phyloP scores from a whole-genome alignment of 1,284 basidiomycete genomes.

The Kalmanozyma brasiliensis region DNA sequence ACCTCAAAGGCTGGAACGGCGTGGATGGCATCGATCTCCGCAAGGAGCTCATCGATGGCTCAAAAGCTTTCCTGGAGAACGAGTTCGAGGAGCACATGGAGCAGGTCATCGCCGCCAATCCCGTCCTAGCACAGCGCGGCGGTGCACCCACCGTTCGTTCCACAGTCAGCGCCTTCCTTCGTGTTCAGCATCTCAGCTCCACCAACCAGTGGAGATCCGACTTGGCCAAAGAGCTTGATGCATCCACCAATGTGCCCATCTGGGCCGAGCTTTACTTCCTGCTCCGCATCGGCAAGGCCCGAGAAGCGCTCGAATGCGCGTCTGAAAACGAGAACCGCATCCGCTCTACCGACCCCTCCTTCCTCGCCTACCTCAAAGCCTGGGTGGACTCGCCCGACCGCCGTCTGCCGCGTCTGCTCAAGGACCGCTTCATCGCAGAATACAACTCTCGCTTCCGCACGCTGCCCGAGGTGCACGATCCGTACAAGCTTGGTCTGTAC shows the following conservation, averaged over 20 bases:
- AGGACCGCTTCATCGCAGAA: conserved; percentile 84
- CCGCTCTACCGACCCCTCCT: conserved; percentile 82
- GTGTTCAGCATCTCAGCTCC: conserved; percentile 58
- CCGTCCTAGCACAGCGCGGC: conserved; percentile 86
- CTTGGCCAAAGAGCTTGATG: conserved; percentile 57
- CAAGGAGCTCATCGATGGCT: conserved; percentile 76
- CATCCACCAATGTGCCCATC: conserved; percentile 72
- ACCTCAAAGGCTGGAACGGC: conserved; percentile 28
- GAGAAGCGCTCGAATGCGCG: conserved; percentile 80
- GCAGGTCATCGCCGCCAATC: conserved; percentile 82
- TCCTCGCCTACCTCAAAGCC: conserved; percentile 83
- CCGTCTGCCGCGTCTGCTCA: conserved; percentile 61
- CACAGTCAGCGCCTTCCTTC: conserved; percentile 73
- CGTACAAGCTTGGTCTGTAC: conserved; percentile 94
- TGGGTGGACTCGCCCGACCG: conserved; percentile 76
- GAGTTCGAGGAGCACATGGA: conserved; percentile 84
- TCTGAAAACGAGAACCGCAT: conserved; percentile 79
- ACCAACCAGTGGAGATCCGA: conserved; percentile 59
- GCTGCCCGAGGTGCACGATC: conserved; percentile 74
- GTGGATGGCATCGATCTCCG: conserved; percentile 58
- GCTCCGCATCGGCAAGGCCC: conserved; percentile 82
- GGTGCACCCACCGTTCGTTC: conserved; percentile 90
- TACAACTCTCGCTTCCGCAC: conserved; percentile 86
- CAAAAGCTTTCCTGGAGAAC: conserved; percentile 79
- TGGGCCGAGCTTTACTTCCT: conserved; percentile 95